Percentiles rank a stretch among this genome's conserved stretches.
Conservation (phyloP, 768 basidiomycete genomes). For the Cystofilobasidium bisporidii region DNA sequence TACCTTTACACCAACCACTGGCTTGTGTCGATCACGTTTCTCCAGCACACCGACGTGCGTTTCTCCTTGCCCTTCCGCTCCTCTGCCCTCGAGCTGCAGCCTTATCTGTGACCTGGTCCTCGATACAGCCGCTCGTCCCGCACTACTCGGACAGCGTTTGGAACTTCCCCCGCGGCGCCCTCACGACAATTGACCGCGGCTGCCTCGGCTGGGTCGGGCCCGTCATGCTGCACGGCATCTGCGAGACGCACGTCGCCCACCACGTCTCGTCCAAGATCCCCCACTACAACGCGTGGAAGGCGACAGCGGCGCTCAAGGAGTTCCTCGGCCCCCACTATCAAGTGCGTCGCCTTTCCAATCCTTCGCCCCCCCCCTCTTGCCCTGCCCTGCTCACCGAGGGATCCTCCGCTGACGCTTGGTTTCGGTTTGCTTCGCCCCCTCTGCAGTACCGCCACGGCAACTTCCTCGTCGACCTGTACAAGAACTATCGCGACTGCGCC, state of each 20-base stretch:
- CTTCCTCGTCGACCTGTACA: slow-evolving; percentile 54
- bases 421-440: too few relatives aligned
- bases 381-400: too few relatives aligned
- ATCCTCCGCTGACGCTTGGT: too few relatives aligned
- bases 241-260: slow-evolving; percentile 70
- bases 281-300: slow-evolving; percentile 78
- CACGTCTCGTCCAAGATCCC: slow-evolving; percentile 93
- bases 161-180: slow-evolving; percentile 62
- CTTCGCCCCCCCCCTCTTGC: too few relatives aligned
- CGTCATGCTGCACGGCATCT: slow-evolving; percentile 74
- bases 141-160: slow-evolving; percentile 53
- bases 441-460: slow-evolving; percentile 35
- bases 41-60: slow-evolving; percentile 79
- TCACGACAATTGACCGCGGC: slow-evolving; percentile 51
- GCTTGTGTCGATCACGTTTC: slow-evolving; percentile 91
- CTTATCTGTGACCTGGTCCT: too few relatives aligned
- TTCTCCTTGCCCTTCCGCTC: too few relatives aligned
- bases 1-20: slow-evolving; percentile 82
- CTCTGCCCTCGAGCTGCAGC: too few relatives aligned
- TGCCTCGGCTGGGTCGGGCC: slow-evolving; percentile 79
- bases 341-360: slow-evolving; percentile 45
- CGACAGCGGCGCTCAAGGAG: slow-evolving; percentile 69
- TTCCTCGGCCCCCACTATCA: slow-evolving; percentile 52
- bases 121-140: slow-evolving; percentile 55
- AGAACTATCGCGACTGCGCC: slow-evolving; percentile 68